These are phyloP conservation scores for Cryptococcus amylolentus DNA, from an alignment of 1,284 basidiomycete species.

Conservation along the genomic window DNA sequence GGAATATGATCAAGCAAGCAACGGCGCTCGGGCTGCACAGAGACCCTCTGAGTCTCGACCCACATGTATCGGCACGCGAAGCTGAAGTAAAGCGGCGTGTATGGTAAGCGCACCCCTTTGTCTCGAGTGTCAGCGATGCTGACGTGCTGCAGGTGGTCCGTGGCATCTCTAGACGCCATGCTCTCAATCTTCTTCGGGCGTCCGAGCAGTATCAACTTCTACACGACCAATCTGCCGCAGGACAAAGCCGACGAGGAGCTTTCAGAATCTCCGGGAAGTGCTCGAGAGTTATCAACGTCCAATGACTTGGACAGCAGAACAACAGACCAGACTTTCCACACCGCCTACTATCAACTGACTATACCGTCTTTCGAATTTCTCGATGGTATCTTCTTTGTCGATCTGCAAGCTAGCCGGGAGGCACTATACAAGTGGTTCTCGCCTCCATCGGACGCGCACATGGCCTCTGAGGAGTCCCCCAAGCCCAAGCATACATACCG, in stretches of 20 bases:
- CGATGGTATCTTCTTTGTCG: conserved; percentile 44
- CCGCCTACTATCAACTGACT: conserved; percentile 47
- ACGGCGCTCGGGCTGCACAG: conserved; percentile 48
- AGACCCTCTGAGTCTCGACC: conserved; percentile 43
- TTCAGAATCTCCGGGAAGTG: conserved; percentile 38
- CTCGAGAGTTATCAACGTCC: conserved; percentile 27
- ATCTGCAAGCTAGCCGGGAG: conserved; percentile 34
- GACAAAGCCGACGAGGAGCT: conserved; percentile 43
- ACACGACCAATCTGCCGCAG: conserved; percentile 45
- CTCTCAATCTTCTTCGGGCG: conserved; percentile 46
- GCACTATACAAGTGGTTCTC: conserved; percentile 45
- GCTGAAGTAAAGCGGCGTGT: conserved; percentile 45
- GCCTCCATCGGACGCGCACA: conserved; percentile 18
- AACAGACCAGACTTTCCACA: conserved; percentile 44
- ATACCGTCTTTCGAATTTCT: conserved; percentile 46
- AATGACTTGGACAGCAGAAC: conserved; percentile 36
- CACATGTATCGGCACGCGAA: conserved; percentile 41
- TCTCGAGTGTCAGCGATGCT: not conserved
- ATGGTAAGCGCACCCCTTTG: conserved; percentile 23
- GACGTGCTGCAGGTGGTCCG: conserved; percentile 39
- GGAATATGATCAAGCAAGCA: conserved; percentile 43
- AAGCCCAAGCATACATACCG: conserved; percentile 39
- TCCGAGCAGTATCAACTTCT: conserved; percentile 45
- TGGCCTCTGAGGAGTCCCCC: not conserved
- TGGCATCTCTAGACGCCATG: conserved; percentile 46